phyloP scores from a whole-genome alignment of 2,329 filamentous ascomycete genomes.

The Botrytis galanthina region DNA sequence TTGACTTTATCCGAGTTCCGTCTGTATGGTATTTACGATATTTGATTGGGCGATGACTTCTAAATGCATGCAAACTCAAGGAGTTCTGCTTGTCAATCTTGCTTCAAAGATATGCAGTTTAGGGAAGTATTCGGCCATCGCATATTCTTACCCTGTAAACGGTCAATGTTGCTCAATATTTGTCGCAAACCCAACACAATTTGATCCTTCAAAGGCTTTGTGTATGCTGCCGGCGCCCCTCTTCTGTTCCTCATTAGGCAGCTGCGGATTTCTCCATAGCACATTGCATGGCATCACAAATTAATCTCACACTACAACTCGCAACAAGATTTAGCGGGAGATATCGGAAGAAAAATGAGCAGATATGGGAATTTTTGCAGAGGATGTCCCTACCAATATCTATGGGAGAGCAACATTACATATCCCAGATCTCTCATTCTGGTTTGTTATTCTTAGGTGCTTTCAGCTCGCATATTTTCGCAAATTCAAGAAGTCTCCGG shows the following conservation, averaged over 20 bases:
- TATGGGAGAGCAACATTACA: not conserved
- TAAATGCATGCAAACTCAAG: slow-evolving; percentile 12
- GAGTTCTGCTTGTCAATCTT: slow-evolving; percentile 9
- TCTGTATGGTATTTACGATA: not conserved
- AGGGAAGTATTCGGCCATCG: not conserved
- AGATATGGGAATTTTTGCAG: not conserved
- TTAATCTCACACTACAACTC: too few species aligned
- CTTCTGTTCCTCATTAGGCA: not conserved
- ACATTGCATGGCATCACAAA: not conserved
- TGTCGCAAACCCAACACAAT: not conserved
- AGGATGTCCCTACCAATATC: not conserved
- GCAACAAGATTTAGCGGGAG: not conserved
- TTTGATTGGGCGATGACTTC: not conserved
- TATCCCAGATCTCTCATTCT: not conserved
- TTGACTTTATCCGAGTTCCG: not conserved
- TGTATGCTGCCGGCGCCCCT: not conserved
- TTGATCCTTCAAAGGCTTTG: not conserved
- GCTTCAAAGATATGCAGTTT: not conserved
- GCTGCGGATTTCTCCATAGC: not conserved
- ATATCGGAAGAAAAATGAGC: not conserved
- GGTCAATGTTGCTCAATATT: not conserved
- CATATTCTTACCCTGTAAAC: not conserved
- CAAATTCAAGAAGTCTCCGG: not conserved
- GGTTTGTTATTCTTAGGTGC: not conserved
- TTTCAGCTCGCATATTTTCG: not conserved